A percentile compares a stretch with the other conserved stretches of the same genome.
Evolutionary conservation across 306 rosid genomes (phyloP).

Genomic region (Elaeagnus macrophylla): DNA sequence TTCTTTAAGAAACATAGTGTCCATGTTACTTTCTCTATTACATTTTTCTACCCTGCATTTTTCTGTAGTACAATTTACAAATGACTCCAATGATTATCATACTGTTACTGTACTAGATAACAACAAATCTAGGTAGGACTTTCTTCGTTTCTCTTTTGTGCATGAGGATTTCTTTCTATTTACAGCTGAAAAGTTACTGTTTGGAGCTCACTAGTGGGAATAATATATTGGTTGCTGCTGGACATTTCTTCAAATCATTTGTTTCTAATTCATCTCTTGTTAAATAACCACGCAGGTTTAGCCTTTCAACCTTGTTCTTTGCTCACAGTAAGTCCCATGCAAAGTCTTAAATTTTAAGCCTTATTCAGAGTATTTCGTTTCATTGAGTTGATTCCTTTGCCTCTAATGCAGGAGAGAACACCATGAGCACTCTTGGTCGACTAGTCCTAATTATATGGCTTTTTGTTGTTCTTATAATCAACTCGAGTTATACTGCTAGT

Average conservation of each 20-base stretch:
- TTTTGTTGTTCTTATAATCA: slow-evolving; percentile 90
- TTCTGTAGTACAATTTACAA: too few species aligned
- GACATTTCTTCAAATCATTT: background rate
- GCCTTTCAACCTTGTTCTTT: slow-evolving; percentile 85
- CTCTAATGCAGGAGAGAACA: slow-evolving; percentile 75
- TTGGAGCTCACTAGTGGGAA: too few species aligned
- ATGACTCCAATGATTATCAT: too few species aligned
- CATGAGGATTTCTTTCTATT: too few species aligned
- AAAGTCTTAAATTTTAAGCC: slow-evolving; percentile 2
- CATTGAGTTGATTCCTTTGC: slow-evolving; percentile 11
- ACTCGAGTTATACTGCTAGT: slow-evolving; percentile 98
- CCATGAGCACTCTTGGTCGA: slow-evolving; percentile 83
- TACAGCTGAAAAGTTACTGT: too few species aligned
- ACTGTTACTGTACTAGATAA: too few species aligned
- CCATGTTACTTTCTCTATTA: too few species aligned
- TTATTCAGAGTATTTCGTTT: slow-evolving; percentile 10
- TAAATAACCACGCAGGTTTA: slow-evolving; percentile 71
- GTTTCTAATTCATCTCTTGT: slow-evolving; percentile 22
- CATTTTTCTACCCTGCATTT: too few species aligned
- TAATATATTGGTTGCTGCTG: too few species aligned
- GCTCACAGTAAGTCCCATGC: slow-evolving; percentile 74
- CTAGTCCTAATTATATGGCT: slow-evolving; percentile 78
- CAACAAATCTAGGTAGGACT: too few species aligned
- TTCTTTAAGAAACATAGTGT: too few species aligned
- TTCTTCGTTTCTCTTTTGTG: too few species aligned